Evolutionary conservation across 2,329 filamentous ascomycete species (phyloP), one percentile per base, ranked within the genome.

Genomic region (Cercospora brassicicola): DNA sequence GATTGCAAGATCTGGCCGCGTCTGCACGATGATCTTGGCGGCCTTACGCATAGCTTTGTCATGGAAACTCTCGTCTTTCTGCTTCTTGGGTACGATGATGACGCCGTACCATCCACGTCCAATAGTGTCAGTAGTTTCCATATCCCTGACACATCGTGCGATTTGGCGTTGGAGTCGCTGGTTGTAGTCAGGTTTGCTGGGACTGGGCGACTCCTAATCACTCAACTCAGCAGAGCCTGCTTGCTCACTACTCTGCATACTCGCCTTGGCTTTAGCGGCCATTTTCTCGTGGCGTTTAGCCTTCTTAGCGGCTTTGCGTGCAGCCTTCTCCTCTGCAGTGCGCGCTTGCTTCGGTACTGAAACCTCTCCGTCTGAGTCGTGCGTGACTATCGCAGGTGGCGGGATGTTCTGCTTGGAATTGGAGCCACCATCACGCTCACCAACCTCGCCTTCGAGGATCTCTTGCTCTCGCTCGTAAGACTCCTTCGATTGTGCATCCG

Each of bases 281-380:
- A 78, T 79, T 75, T 84, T 78, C 60, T 82, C 82, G 73, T 81
- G 78, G 66, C 80, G 79, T 73, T 83, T 81, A 74, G 84, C 82
- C 76, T 86, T 87, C 82, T 88, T 88, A 67, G 80, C 82, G 71
- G 80, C 80, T 78, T 85, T 87, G 69, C 85, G 81, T 64, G 84
- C 83, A 70, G 84, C 84, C 76, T 84, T 85, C 69, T 86, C 83
- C 57, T 76, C 75, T 26, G 77, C 75, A 10, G 67, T 71, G 39
- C 65, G 66, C 1, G 67, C 66, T 59, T 64, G 66, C 65, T 72
- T 66, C 30, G 64, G 62, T 18, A 70, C 66, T 36, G 45, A 33
- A n/a, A 71, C 72, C 18, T 73, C 68, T 31, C 69, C 71, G 9
- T 72, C 66, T 30, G 62, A 69, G 59, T 71, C 73, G 33, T 74